phyloP scores from a whole-genome alignment of 305 asterid genomes.

The Plantago coronopus region DNA sequence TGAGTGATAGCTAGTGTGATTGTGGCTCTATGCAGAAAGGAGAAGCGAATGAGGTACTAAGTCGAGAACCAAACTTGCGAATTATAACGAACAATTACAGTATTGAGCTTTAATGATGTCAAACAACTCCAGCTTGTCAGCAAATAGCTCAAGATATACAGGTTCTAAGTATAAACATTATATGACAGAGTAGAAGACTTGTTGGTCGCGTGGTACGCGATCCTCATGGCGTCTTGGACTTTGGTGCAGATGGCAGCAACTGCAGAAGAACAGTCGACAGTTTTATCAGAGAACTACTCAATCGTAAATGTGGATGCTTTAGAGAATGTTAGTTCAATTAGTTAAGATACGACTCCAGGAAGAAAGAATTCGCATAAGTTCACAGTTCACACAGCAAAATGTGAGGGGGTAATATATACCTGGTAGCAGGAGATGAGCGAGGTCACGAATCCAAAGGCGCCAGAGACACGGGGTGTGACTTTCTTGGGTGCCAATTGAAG shows the following conservation, averaged over 20 bases:
- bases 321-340: no score
- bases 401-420: slow-evolving; percentile 33
- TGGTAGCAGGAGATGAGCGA: slow-evolving; percentile 97
- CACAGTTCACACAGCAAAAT: not conserved
- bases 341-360: not conserved
- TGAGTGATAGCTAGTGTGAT: no score
- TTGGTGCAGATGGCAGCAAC: slow-evolving; percentile 74
- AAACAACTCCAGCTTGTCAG: slow-evolving; percentile 12
- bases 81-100: slow-evolving; percentile 12
- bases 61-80: no score
- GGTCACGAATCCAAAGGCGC: slow-evolving; percentile 77
- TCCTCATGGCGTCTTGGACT: slow-evolving; percentile 66
- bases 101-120: slow-evolving; percentile 10
- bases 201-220: slow-evolving; percentile 16
- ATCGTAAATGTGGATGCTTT: not conserved
- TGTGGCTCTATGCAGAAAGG: no score
- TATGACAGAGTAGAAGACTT: slow-evolving; percentile 13
- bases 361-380: not conserved
- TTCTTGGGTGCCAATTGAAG: slow-evolving; percentile 92
- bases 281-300: slow-evolving; percentile 1
- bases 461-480: slow-evolving; percentile 90
- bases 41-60: no score
- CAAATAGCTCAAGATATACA: slow-evolving; percentile 12
- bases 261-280: slow-evolving; percentile 29
- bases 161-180: slow-evolving; percentile 15